Base-by-base conservation (phyloP, 352 stramenopile species). In the Peronospora farinosa region DNA sequence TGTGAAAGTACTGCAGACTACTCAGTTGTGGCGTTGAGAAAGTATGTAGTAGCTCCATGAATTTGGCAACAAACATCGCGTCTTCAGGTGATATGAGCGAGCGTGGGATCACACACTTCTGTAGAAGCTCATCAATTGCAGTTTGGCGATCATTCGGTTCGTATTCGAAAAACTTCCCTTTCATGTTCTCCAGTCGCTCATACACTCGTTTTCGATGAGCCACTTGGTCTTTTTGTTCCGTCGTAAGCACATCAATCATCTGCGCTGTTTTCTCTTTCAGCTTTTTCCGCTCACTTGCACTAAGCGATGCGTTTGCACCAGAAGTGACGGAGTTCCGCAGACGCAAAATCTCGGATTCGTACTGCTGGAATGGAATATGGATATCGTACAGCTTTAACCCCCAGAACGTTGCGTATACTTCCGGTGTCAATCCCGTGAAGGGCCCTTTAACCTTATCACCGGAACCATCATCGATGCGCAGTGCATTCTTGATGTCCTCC, bases 351-450 rank as follows among this genome's bases (percentile, higher is more conserved):
- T 95, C 85, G 1, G 69, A 67, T 27, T 94, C 79, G 62, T 95
- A 95, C 42, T 92, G 80, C 23, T 73, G 67, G 49, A 91, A 88
- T 23, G 85, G 85, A 6, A 91, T 69, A 54, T 93, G 72, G 32
- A 95, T 85, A 60, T 95, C 85, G 50, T 94, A 94, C 28, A 94
- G 56, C 38, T 79, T 86, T 42, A 95, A 60, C 9, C 72, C 79
- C 85, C 85, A 95, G 52, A 95, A 95, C 38, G 70, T 90, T 19
- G 78, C 68, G 42, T 88, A 94, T 32, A 94, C 54, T 16, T 89
- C 79, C 32, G 73, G 78, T 21, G 78, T 82, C 62, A 91, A 73
- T 25, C 78, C 82, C 12, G 63, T 69, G 46, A 89, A 88, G 2
- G 74, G 67, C 35, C 76, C 65, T 33, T 70, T 64, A 27, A 33